A percentile compares a stretch with the other conserved stretches of the same genome.
These are phyloP conservation scores for Hysterium pulicare DNA, from an alignment of 2,329 filamentous ascomycete species.

Conservation along the genomic window DNA sequence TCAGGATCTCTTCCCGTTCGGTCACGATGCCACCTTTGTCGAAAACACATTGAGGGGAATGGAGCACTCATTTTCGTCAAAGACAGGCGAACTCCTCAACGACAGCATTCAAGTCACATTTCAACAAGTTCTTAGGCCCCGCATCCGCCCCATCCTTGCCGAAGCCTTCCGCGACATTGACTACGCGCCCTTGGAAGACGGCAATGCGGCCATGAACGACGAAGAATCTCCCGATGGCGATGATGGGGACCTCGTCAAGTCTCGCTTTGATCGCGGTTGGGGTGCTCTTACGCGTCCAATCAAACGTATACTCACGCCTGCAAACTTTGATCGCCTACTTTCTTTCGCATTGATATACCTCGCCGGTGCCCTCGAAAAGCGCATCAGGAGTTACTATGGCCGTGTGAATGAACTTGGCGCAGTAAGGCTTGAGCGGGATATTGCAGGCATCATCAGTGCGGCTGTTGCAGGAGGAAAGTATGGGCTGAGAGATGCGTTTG, in stretches of 20 bases:
- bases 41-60: conserved; percentile 65
- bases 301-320: conserved; percentile 74
- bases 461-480: conserved; percentile 69
- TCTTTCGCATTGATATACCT: conserved; percentile 72
- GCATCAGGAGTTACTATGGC: conserved; percentile 76
- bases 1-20: conserved; percentile 71
- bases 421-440: conserved; percentile 78
- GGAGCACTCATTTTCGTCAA: conserved; percentile 68
- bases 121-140: conserved; percentile 79
- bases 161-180: conserved; percentile 92
- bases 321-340: conserved; percentile 73
- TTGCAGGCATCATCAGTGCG: conserved; percentile 66
- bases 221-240: conserved; percentile 46
- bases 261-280: conserved; percentile 83
- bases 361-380: conserved; percentile 76
- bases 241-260: conserved; percentile 63
- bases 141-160: conserved; percentile 76
- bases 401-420: conserved; percentile 78
- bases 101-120: conserved; percentile 86
- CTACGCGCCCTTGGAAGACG: conserved; percentile 65
- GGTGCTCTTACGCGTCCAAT: conserved; percentile 80
- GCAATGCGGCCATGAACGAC: conserved; percentile 37
- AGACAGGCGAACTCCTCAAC: conserved; percentile 75
- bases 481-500: conserved; percentile 72
- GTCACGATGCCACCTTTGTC: conserved; percentile 69